These are phyloP conservation scores for Rhodotorula sp. DNA, from an alignment of 1,284 basidiomycete species.

Conservation along the genomic window DNA sequence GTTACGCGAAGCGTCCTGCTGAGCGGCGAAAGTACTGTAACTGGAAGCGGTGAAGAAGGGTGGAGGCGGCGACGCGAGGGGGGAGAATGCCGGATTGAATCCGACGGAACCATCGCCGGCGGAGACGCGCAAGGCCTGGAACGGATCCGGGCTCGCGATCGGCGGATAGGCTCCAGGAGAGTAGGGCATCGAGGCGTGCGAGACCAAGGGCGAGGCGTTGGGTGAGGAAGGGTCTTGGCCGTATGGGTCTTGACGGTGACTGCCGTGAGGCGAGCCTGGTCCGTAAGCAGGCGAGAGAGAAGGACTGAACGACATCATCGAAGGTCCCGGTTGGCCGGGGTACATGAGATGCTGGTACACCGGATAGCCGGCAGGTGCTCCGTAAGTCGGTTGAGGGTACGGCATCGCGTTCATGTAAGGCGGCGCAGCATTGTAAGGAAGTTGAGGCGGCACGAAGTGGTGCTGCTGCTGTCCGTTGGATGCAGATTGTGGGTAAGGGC, in stretches of 20 bases:
- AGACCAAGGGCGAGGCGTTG: constrained; percentile 6
- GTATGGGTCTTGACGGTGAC: neutral
- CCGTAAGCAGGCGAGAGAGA: constrained; percentile 15
- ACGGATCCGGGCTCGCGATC: constrained; percentile 21
- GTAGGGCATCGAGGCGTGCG: constrained; percentile 12
- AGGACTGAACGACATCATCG: neutral
- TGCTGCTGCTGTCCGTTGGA: neutral
- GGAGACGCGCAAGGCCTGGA: constrained; percentile 14
- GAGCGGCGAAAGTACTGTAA: constrained; percentile 1
- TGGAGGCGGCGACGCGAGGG: constrained; percentile 7
- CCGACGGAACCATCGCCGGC: neutral
- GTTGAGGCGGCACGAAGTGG: neutral
- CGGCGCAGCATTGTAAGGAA: neutral
- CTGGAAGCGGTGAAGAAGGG: neutral
- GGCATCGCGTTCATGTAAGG: neutral
- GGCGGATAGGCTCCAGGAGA: constrained; percentile 17
- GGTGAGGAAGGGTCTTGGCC: neutral
- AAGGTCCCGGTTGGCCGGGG: neutral
- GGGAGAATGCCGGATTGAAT: constrained; percentile 29
- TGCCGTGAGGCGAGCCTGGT: neutral
- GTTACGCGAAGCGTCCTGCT: neutral
- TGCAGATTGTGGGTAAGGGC: neutral
- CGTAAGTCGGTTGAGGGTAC: neutral
- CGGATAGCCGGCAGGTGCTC: neutral
- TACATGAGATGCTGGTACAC: constrained; percentile 3